Evolutionary conservation across 2,329 filamentous ascomycete species (phyloP).

Genomic region (Ascochyta viciae-villosae): DNA sequence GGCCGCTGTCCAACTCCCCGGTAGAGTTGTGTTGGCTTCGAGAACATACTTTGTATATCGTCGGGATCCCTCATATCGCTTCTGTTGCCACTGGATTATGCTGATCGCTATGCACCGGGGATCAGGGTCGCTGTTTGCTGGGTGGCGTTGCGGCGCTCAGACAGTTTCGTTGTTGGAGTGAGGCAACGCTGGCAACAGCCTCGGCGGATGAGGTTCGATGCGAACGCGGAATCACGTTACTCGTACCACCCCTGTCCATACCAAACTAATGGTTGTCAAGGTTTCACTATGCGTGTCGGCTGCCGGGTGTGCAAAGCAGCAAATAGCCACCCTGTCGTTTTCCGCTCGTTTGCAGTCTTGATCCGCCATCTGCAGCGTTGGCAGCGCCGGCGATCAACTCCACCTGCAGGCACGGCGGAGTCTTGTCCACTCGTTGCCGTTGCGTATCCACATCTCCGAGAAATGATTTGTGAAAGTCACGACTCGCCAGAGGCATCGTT

Average conservation of each 20-base stretch:
- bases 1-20: slow-evolving; percentile 8
- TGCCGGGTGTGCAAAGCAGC: slow-evolving; percentile 6
- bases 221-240: slow-evolving; percentile 15
- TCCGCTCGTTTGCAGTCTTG: slow-evolving; percentile 15
- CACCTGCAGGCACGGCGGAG: slow-evolving; percentile 15
- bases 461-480: slow-evolving; percentile 14
- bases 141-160: slow-evolving; percentile 8
- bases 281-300: slow-evolving; percentile 15
- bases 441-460: slow-evolving; percentile 15
- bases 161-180: slow-evolving; percentile 13
- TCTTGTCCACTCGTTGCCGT: slow-evolving; percentile 14
- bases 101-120: slow-evolving; percentile 10
- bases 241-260: slow-evolving; percentile 5
- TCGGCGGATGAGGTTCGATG: slow-evolving; percentile 8
- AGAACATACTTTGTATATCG: background rate
- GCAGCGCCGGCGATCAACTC: slow-evolving; percentile 14
- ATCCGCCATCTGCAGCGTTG: slow-evolving; percentile 19
- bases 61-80: slow-evolving; percentile 16
- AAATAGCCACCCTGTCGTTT: slow-evolving; percentile 12
- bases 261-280: slow-evolving; percentile 16
- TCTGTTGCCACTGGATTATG: slow-evolving; percentile 13
- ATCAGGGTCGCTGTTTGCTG: slow-evolving; percentile 11
- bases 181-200: slow-evolving; percentile 16
- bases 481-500: slow-evolving; percentile 4
- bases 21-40: slow-evolving; percentile 5